phyloP scores from a whole-genome alignment of 192 early-diverging fungal genomes.

The Mortierella hygrophila region DNA sequence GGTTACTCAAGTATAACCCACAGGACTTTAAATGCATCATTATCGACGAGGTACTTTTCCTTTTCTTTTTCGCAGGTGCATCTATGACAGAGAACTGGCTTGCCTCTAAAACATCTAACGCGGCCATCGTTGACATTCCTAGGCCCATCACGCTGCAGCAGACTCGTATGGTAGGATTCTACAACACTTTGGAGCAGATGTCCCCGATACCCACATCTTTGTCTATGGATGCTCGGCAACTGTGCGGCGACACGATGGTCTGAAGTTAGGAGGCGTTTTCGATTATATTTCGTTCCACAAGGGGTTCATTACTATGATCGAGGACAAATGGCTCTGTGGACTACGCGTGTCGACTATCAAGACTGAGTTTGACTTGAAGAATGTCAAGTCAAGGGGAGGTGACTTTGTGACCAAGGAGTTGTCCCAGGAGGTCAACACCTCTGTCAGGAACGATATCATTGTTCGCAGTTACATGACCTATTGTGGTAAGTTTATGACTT shows the following conservation, averaged over 20 bases:
- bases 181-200: constrained; percentile 71
- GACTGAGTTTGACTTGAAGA: constrained; percentile 67
- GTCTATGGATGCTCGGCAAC: constrained; percentile 97
- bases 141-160: constrained; percentile 95
- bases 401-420: constrained; percentile 76
- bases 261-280: constrained; percentile 75
- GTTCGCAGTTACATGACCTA: constrained; percentile 72
- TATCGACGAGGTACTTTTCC: constrained; percentile 77
- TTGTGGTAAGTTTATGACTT: constrained; percentile 46
- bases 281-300: constrained; percentile 83
- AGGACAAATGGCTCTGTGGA: constrained; percentile 80
- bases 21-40: constrained; percentile 87
- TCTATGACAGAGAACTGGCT: neutral
- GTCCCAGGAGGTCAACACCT: constrained; percentile 68
- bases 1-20: constrained; percentile 80
- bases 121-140: neutral
- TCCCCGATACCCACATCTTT: constrained; percentile 66
- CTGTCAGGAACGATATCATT: constrained; percentile 70
- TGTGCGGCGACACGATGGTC: constrained; percentile 85
- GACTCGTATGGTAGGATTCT: constrained; percentile 79
- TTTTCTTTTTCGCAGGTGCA: neutral
- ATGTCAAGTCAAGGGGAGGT: constrained; percentile 59
- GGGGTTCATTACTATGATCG: constrained; percentile 86
- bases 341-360: constrained; percentile 75
- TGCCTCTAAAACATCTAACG: neutral